Evolutionary conservation across 2,329 filamentous ascomycete genomes (phyloP), one percentile per base, ranked within the genome.

Genomic region (Arthrobotrys pseudoclavata): DNA sequence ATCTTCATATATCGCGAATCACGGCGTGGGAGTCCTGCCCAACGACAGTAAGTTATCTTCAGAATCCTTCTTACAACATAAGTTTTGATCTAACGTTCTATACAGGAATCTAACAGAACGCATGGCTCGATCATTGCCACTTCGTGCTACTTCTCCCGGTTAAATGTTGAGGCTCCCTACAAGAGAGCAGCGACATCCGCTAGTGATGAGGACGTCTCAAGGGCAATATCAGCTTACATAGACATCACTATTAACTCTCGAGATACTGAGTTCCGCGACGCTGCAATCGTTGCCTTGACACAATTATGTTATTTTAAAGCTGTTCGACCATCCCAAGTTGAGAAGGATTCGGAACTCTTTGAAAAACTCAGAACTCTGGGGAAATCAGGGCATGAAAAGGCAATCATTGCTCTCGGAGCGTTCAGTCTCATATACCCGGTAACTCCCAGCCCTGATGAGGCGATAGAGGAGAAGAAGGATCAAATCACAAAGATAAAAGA

Each of bases 391-490:
- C 92, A 92, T 70, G 94, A 96, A 81, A 90, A 88, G 70, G 92
- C 95, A 0, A 95, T 97, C 61, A 84, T 88, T n/a, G 89, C 92
- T 1, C 86, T 98, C 4, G 96, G 96, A 0, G 88, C 92, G 57
- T 85, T 98, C 2, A 90, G 91, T 0, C 88, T 93, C 64, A 88
- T 91, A 0, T 83, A 89, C 1, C 84, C 86, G 0, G 82, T 84
- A 1, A 81, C 83, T 1, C 82, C 81, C 79, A 81, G 84, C 82
- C 15, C 34, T 48, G 24, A 68, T 18, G 34, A 42, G 24, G 37
- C n/a, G 6, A 5, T 50, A 13, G 61, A 81, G 82, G 84, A 85
- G 1, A 81, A 85, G 1, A 81, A 83, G 3, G 84, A 83, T 12
- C 79, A 84, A 0, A 83, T 92, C 0, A 84, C 84, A 1, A 84